phyloP scores from a whole-genome alignment of 805 yeast species.

The Starmerella asiatica region DNA sequence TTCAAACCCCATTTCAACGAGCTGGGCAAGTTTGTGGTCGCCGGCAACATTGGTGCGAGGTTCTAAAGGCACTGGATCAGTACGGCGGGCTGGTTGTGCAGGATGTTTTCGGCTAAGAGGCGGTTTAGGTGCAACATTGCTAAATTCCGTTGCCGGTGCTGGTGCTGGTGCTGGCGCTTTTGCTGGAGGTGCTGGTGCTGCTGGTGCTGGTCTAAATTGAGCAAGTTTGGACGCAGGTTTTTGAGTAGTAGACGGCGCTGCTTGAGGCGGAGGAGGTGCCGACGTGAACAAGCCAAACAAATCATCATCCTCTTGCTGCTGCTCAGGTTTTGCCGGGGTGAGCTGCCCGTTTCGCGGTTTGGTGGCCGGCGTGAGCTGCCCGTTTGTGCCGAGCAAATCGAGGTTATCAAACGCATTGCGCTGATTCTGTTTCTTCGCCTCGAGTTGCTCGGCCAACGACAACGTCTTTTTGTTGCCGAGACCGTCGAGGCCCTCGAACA shows the following conservation, averaged over 20 bases:
- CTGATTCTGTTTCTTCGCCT: slow-evolving; percentile 10
- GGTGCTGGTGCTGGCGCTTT: no score
- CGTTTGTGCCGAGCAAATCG: slow-evolving; percentile 20
- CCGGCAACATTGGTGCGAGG: not conserved
- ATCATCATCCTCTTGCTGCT: slow-evolving; percentile 11
- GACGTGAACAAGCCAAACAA: slow-evolving; percentile 14
- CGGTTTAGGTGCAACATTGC: not conserved
- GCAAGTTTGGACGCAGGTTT: not conserved
- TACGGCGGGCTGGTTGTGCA: slow-evolving; percentile 3
- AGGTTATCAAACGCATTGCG: slow-evolving; percentile 22
- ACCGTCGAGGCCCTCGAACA: slow-evolving; percentile 24
- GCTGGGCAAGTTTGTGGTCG: slow-evolving; percentile 42
- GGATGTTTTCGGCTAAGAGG: not conserved
- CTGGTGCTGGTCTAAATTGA: slow-evolving; percentile 2
- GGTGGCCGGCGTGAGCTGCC: no score
- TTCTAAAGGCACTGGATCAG: not conserved
- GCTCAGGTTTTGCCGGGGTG: not conserved
- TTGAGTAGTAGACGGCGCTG: not conserved
- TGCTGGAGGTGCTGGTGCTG: no score
- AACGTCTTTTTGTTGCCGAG: slow-evolving; percentile 19
- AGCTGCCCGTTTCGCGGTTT: not conserved
- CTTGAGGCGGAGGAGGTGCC: slow-evolving; percentile 12
- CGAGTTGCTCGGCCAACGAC: slow-evolving; percentile 25
- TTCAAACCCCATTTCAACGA: slow-evolving; percentile 70
- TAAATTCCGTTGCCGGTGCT: not conserved